phyloP scores from a whole-genome alignment of 75 land plant species.

The Cryptomeria japonica region DNA sequence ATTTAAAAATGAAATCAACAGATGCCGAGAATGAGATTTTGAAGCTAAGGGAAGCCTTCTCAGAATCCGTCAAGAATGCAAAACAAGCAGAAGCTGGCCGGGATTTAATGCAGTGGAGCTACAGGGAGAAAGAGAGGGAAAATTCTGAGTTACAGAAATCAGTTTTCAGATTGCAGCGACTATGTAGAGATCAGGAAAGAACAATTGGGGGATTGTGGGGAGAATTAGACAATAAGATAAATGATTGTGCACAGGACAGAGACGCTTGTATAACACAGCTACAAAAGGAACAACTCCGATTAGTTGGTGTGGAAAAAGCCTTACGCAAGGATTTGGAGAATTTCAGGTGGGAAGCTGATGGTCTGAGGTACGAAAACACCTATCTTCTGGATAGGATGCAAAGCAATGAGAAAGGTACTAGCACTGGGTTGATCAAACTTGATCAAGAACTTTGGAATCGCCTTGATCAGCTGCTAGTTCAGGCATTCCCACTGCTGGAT shows the following conservation, averaged over 20 bases:
- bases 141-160: conserved; percentile 56
- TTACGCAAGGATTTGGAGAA: conserved; percentile 49
- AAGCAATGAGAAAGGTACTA: conserved; percentile 22
- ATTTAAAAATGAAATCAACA: conserved; percentile 29
- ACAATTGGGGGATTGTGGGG: conserved; percentile 66
- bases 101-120: conserved; percentile 37
- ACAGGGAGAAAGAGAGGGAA: conserved; percentile 67
- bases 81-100: conserved; percentile 44
- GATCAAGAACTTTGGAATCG: conserved; percentile 54
- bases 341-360: conserved; percentile 34
- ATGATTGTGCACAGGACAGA: conserved; percentile 8
- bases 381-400: conserved; percentile 35
- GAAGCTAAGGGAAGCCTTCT: conserved; percentile 36
- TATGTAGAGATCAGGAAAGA: conserved; percentile 82
- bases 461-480: conserved; percentile 40
- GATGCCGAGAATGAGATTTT: conserved; percentile 29
- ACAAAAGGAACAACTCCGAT: conserved; percentile 45
- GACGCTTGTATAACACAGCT: conserved; percentile 33
- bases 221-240: conserved; percentile 29
- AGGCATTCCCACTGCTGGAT: conserved; percentile 48
- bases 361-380: conserved; percentile 35
- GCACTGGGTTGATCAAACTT: conserved; percentile 27
- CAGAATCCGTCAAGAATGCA: conserved; percentile 35
- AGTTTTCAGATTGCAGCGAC: conserved; percentile 53
- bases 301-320: conserved; percentile 38